A percentile compares a stretch with the other conserved stretches of the same genome.
Conservation (phyloP, 2,329 filamentous ascomycete species). For the Colletotrichum sp. region DNA sequence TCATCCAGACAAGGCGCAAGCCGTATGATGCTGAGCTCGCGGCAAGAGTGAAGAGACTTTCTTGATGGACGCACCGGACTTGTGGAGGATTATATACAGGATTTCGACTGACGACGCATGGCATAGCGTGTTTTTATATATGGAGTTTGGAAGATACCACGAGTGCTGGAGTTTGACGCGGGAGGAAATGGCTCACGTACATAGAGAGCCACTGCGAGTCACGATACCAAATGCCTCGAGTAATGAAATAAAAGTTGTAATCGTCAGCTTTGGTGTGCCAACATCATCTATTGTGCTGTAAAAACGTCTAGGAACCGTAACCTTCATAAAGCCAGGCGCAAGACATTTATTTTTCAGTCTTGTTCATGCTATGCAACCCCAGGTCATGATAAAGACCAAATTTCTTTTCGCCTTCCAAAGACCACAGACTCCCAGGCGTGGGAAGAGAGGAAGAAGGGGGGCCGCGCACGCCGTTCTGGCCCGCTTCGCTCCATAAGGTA, state of each 20-base stretch:
- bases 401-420: neutral
- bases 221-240: neutral
- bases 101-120: neutral
- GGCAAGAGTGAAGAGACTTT: conserved; percentile 13
- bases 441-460: neutral
- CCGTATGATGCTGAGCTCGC: conserved; percentile 29
- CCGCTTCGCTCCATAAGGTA: neutral
- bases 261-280: conserved; percentile 12
- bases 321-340: conserved; percentile 16
- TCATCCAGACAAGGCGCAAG: conserved; percentile 53
- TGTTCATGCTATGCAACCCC: conserved; percentile 19
- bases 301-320: conserved; percentile 21
- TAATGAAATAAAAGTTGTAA: conserved; percentile 6
- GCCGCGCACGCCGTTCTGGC: neutral
- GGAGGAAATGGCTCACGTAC: neutral
- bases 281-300: conserved; percentile 22
- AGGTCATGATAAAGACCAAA: neutral
- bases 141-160: conserved; percentile 19
- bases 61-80: neutral
- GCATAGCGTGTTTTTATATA: conserved; percentile 12
- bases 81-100: neutral
- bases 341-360: conserved; percentile 10
- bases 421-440: conserved; percentile 12
- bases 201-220: neutral
- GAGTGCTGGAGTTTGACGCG: neutral